Evolutionary conservation across 192 early-diverging fungal species (phyloP).

Genomic region (Rhizophagus clarus): DNA sequence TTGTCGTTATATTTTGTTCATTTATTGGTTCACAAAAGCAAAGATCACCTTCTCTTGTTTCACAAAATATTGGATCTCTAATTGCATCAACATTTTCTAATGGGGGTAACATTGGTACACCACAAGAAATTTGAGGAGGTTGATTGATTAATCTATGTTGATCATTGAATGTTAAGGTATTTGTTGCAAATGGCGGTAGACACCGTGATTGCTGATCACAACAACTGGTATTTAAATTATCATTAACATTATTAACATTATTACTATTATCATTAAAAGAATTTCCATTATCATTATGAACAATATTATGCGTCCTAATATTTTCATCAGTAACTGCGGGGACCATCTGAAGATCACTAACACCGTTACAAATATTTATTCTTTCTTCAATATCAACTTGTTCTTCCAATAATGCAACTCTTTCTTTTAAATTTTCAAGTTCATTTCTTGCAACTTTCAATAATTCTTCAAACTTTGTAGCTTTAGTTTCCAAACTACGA

Average conservation of each 20-base stretch:
- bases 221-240: neutral
- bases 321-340: neutral
- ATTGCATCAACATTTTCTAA: neutral
- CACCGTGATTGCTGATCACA: neutral
- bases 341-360: too few relatives aligned
- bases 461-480: neutral
- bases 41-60: neutral
- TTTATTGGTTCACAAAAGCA: neutral
- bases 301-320: neutral
- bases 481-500: conserved; percentile 4
- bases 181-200: neutral
- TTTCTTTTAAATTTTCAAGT: conserved; percentile 2
- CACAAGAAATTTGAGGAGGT: neutral
- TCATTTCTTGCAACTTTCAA: neutral
- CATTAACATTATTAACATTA: neutral
- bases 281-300: neutral
- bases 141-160: neutral
- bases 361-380: neutral
- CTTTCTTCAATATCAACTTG: neutral
- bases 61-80: neutral
- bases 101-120: neutral
- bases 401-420: neutral
- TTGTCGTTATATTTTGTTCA: neutral
- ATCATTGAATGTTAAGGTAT: neutral
- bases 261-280: neutral